Percentiles rank a stretch among this genome's conserved stretches.
phyloP scores from a whole-genome alignment of 805 yeast genomes.

The Candida suzukii region DNA sequence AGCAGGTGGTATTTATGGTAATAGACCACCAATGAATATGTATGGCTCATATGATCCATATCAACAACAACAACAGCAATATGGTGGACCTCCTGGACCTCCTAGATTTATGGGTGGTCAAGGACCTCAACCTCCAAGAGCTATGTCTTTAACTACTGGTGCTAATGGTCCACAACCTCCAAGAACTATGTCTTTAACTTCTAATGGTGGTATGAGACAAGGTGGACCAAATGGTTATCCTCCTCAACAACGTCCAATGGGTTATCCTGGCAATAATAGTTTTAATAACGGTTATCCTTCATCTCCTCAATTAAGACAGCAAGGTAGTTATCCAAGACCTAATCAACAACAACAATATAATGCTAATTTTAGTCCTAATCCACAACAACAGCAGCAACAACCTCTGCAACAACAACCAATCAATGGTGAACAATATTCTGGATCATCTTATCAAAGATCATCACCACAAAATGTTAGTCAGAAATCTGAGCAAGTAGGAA shows the following conservation, averaged over 20 bases:
- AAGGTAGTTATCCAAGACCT: not conserved
- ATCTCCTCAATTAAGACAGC: not conserved
- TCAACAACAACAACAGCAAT: conserved; percentile 3
- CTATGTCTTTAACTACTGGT: conserved; percentile 23
- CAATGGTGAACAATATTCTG: not conserved
- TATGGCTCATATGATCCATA: not conserved
- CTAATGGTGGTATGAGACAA: conserved; percentile 4
- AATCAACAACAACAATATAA: not conserved
- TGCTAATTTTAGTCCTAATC: not conserved
- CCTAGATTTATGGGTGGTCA: conserved; percentile 11
- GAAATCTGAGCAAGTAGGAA: not conserved
- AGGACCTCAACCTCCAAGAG: conserved; percentile 16
- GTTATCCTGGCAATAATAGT: not conserved
- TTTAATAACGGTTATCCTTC: not conserved
- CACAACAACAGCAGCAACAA: conserved; percentile 1
- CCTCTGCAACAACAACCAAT: not conserved
- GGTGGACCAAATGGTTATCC: too few relatives aligned
- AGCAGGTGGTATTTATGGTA: conserved; percentile 7
- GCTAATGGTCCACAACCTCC: conserved; percentile 10
- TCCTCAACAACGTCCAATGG: conserved; percentile 4
- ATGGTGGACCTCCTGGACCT: too few relatives aligned
- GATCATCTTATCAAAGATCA: too few relatives aligned
- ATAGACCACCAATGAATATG: conserved; percentile 12
- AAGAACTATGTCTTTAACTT: conserved; percentile 26
- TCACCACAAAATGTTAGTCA: too few relatives aligned